These are phyloP conservation scores for Abelmoschus esculentus DNA, from an alignment of 345 rosid genomes.

Conservation along the genomic window DNA sequence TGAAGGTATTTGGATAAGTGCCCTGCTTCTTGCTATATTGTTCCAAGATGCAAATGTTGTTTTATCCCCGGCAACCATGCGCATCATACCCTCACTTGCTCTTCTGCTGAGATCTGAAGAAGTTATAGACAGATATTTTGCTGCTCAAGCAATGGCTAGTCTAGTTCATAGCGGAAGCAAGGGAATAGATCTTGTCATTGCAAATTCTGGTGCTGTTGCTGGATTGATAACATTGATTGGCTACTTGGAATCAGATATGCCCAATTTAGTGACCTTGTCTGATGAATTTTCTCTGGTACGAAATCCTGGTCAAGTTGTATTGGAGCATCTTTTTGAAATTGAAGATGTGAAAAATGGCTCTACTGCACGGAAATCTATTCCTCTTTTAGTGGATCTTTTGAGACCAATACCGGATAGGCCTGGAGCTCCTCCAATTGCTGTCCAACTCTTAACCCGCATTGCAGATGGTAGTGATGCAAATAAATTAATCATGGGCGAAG, in stretches of 20 bases:
- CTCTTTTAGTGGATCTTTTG: slow-evolving; percentile 79
- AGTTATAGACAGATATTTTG: slow-evolving; percentile 61
- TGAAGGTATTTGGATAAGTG: slow-evolving; percentile 71
- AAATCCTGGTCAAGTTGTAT: slow-evolving; percentile 60
- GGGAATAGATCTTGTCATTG: slow-evolving; percentile 59
- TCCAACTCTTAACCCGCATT: slow-evolving; percentile 54
- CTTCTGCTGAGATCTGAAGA: slow-evolving; percentile 70
- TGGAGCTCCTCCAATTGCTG: slow-evolving; percentile 72
- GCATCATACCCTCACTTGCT: slow-evolving; percentile 53
- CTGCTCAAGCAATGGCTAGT: slow-evolving; percentile 88
- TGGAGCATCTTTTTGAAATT: slow-evolving; percentile 62
- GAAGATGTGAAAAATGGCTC: slow-evolving; percentile 76
- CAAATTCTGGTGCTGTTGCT: slow-evolving; percentile 78
- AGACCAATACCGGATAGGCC: slow-evolving; percentile 87
- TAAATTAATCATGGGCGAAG: slow-evolving; percentile 74
- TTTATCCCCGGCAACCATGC: slow-evolving; percentile 52
- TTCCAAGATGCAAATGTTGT: slow-evolving; percentile 61
- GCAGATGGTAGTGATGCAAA: slow-evolving; percentile 70
- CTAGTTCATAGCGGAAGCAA: slow-evolving; percentile 56
- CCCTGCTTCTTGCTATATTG: slow-evolving; percentile 67
- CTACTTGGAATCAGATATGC: slow-evolving; percentile 47
- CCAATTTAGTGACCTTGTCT: slow-evolving; percentile 45
- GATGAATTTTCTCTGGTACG: slow-evolving; percentile 52
- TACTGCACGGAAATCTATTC: slow-evolving; percentile 68
- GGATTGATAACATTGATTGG: slow-evolving; percentile 74